Base-by-base conservation (phyloP, 345 rosid genomes). In the Pelargonium nanum region DNA sequence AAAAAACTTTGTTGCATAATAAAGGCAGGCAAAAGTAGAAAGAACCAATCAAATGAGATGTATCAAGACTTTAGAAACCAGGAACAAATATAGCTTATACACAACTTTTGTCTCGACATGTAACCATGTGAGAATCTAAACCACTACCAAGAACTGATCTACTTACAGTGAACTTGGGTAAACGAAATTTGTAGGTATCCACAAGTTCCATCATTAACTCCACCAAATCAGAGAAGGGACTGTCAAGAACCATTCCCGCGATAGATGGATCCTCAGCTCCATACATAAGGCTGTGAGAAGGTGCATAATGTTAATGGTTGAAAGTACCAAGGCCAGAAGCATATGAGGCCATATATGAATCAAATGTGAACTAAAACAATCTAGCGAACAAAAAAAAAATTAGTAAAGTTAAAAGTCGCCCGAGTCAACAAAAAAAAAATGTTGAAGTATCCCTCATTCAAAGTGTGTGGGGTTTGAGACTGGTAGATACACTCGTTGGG, bases 251-350 rank as follows among this genome's bases (percentile, higher is more conserved):
- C 81, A 88, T 84, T 80, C 97, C 97, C 48, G 94, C 96, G 22
- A 88, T 85, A 8, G 97, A 91, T 45, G 97, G 96, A 75, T 91
- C 97, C 75, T 85, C 89, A 48, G 89, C 89, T 75, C 91, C 96
- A 77, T 91, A 91, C 91, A 91, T 67, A 32, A 91, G 78, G 83
- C 97, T 91, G 88, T 55, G 55, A 71, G 26, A 70, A 24, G 58
- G 57, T 26, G 23, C 24, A 54, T 25, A 67, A 64, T 26, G 44
- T 60, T 65, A 66, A 53, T 19, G 44, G 40, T 28, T 61, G n/a
- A 58, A 57, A 63, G 45, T 28, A 68, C 20, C 22, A 68, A 24
- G 26, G 54, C 26, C 56, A 21, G 51, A 50, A 55, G 10, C 9
- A 24, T 6, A 54, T 24, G 26, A 62, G 52, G 32, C 20, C 28